Base-by-base conservation (phyloP, 2,329 filamentous ascomycete species). In the Claviceps africana region DNA sequence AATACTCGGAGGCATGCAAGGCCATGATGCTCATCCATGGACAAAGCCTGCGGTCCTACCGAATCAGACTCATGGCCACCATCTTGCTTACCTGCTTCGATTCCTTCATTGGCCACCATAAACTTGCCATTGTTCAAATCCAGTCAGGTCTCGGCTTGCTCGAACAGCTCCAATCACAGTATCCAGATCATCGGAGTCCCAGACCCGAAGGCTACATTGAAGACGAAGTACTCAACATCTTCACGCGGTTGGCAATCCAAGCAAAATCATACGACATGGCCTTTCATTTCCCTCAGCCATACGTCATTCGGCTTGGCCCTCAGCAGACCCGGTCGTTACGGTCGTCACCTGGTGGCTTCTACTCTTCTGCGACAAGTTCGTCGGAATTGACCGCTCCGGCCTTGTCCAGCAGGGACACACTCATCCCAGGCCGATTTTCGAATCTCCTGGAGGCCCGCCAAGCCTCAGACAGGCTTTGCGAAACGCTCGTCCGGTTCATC, bases 221-320 rank as follows among this genome's bases (percentile, higher is more conserved):
- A 56, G 72, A 78, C 49, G 80, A 83, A 59, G 69, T 83, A 28
- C 70, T 79, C 6, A 76, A 79, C 48, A 82, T 83, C 69, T 83
- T 83, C 58, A 81, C 76, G 1, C 73, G 80, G 4, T 68, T 83
- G 2, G 79, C 78, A 2, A 80, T 83, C 44, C 80, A 83, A 61
- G 80, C 80, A 44, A 83, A 83, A 60, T 82, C 79, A 0, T 83
- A 83, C 60, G 80, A 83, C 58, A 79, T 83, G 78, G 80, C 80
- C 33, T 83, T 83, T 59, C 80, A 83, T 61, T 82, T 83, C 54
- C 79, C 79, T 1, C 71, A 79, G 31, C 79, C 79, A 1, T 81
- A 75, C 52, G 78, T 82, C 7, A 77, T 83, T 54, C 72, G 72
- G 6, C 73, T 55, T 55, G 66, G 46, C 51, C 57, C 53, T 60